Percentiles rank a stretch among this genome's conserved stretches.
These are phyloP conservation scores for Boletus subcaerulescens DNA, from an alignment of 768 basidiomycete species.

Conservation along the genomic window DNA sequence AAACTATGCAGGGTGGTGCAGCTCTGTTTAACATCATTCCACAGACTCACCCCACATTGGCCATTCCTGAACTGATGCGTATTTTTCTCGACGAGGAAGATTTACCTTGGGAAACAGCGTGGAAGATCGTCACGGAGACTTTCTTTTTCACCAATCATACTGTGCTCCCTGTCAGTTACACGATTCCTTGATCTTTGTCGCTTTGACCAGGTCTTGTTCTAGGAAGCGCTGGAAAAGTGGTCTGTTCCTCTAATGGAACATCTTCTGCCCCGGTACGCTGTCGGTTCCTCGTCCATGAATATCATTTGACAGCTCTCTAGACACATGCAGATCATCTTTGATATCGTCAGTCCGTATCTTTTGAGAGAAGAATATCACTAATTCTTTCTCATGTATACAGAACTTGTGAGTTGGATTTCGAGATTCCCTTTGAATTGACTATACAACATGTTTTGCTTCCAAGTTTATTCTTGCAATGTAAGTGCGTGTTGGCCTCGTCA, in stretches of 20 bases:
- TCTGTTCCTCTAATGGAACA: constrained; percentile 82
- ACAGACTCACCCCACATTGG: constrained; percentile 94
- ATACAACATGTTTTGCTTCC: background rate
- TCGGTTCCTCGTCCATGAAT: background rate
- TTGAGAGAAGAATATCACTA: background rate
- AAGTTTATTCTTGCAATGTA: constrained; percentile 66
- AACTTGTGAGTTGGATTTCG: constrained; percentile 28
- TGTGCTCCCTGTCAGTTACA: constrained; percentile 70
- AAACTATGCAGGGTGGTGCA: background rate
- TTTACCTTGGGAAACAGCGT: constrained; percentile 76
- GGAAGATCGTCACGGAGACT: constrained; percentile 84
- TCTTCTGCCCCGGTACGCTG: constrained; percentile 69
- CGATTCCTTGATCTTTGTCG: background rate
- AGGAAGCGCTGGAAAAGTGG: constrained; percentile 93
- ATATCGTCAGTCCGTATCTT: constrained; percentile 58
- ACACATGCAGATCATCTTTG: constrained; percentile 91
- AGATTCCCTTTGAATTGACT: background rate
- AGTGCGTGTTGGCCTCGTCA: constrained; percentile 8
- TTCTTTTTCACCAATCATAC: constrained; percentile 98
- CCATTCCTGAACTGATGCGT: constrained; percentile 93
- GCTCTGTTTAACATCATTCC: background rate
- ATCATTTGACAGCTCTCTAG: constrained; percentile 28
- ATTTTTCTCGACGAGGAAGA: constrained; percentile 92
- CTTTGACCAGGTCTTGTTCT: background rate
- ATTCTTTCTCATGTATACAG: constrained; percentile 31